Conservation (phyloP, 305 asterid genomes). For the Fraxinus xanthoxyloides region DNA sequence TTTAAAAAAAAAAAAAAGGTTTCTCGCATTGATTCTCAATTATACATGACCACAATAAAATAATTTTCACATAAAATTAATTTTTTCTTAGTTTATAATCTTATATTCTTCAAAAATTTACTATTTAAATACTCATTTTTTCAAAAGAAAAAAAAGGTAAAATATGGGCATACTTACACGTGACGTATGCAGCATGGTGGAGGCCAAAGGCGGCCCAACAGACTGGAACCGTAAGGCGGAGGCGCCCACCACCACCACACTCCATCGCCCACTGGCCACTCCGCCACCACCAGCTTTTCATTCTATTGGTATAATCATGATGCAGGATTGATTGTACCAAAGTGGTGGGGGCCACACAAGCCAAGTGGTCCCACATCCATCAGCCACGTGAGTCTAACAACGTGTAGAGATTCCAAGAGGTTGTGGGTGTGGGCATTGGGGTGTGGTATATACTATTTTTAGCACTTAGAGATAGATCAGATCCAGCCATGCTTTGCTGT, state of each 20-base stretch:
- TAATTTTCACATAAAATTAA: no score
- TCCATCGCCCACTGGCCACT: not conserved
- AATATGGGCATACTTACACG: not conserved
- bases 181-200: slow-evolving; percentile 17
- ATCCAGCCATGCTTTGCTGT: not conserved
- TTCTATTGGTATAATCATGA: not conserved
- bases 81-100: no score
- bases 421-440: slow-evolving; percentile 2
- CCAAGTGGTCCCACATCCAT: not conserved
- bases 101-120: no score
- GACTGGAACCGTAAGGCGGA: not conserved
- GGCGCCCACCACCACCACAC: not conserved
- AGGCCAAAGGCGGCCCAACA: slow-evolving; percentile 15
- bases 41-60: no score
- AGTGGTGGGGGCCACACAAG: not conserved
- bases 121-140: no score
- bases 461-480: slow-evolving; percentile 20
- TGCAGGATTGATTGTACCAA: not conserved
- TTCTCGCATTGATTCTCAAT: no score
- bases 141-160: no score
- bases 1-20: no score
- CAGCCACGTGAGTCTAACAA: slow-evolving; percentile 33
- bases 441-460: slow-evolving; percentile 25
- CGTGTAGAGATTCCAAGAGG: slow-evolving; percentile 18
- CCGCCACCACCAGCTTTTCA: not conserved